phyloP scores from a whole-genome alignment of 2,329 filamentous ascomycete genomes.

The Zasmidium angulare region DNA sequence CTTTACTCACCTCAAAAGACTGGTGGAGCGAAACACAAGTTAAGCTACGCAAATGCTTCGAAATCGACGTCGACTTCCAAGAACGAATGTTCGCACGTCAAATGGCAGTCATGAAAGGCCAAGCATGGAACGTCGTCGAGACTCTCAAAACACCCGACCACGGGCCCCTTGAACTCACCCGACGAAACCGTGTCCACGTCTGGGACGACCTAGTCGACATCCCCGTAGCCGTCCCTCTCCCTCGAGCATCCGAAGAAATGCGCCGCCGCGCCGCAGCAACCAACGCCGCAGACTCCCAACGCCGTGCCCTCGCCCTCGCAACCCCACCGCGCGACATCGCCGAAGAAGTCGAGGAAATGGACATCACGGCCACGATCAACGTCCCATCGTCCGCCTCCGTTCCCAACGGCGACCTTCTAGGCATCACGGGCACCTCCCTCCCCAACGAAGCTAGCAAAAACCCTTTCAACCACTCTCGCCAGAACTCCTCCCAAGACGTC shows the following conservation, averaged over 20 bases:
- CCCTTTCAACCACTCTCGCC: constrained; percentile 49
- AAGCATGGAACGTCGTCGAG: constrained; percentile 99
- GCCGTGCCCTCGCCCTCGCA: constrained; percentile 21
- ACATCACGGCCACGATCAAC: constrained; percentile 75
- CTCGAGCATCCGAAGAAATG: constrained; percentile 80
- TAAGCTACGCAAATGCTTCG: constrained; percentile 81
- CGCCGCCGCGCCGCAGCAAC: constrained; percentile 55
- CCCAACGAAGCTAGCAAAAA: constrained; percentile 43
- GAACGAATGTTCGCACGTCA: constrained; percentile 99
- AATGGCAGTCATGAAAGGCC: constrained; percentile 98
- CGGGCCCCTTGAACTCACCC: constrained; percentile 87
- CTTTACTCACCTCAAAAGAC: constrained; percentile 84
- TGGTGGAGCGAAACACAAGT: constrained; percentile 97
- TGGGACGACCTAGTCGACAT: constrained; percentile 98
- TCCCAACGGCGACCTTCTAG: constrained; percentile 65
- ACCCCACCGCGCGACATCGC: constrained; percentile 20
- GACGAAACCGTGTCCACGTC: constrained; percentile 86
- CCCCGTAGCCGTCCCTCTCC: constrained; percentile 88
- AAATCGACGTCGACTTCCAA: constrained; percentile 91
- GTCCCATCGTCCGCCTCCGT: constrained; percentile 52
- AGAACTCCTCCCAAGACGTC: constrained; percentile 45
- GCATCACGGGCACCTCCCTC: constrained; percentile 44
- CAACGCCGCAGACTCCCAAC: constrained; percentile 15
- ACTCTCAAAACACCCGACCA: constrained; percentile 91
- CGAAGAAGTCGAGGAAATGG: constrained; percentile 75